phyloP scores from a whole-genome alignment of 352 stramenopile genomes.

The Globisporangium viniferum region DNA sequence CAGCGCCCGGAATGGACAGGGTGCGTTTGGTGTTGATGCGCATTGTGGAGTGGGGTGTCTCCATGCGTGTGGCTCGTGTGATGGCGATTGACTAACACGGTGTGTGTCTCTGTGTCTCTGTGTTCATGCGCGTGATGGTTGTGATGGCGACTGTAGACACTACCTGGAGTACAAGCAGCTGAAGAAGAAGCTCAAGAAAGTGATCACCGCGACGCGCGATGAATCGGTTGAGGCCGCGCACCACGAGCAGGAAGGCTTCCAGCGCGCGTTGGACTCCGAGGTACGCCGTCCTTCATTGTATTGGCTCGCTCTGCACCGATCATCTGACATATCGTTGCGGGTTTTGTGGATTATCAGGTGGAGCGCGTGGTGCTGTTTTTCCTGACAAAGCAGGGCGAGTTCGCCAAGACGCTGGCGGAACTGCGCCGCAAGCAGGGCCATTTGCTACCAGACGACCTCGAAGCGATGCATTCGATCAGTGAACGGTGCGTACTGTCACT shows the following conservation, averaged over 20 bases:
- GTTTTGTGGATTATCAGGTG: slow-evolving; percentile 19
- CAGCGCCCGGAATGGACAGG: slow-evolving; percentile 74
- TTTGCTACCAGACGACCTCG: slow-evolving; percentile 40
- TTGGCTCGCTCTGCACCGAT: background rate
- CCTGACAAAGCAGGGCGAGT: slow-evolving; percentile 79
- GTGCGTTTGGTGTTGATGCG: slow-evolving; percentile 18
- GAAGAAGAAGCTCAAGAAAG: slow-evolving; percentile 83
- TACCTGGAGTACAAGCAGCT: slow-evolving; percentile 91
- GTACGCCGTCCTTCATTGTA: slow-evolving; percentile 10
- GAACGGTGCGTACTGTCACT: background rate
- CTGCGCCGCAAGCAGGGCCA: slow-evolving; percentile 48
- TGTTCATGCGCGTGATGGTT: background rate
- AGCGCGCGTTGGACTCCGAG: slow-evolving; percentile 77
- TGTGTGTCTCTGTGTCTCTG: background rate
- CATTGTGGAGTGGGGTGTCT: background rate
- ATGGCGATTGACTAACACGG: background rate
- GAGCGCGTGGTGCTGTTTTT: slow-evolving; percentile 87
- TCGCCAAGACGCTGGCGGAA: slow-evolving; percentile 59
- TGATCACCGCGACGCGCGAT: slow-evolving; percentile 45
- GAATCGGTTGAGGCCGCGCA: slow-evolving; percentile 23
- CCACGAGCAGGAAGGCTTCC: slow-evolving; percentile 60
- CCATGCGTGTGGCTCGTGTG: background rate
- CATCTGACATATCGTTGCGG: background rate
- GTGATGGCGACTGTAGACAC: slow-evolving; percentile 35
- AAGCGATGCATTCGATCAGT: slow-evolving; percentile 67